Percentiles rank a stretch among this genome's conserved stretches.
phyloP scores from a whole-genome alignment of 345 rosid species.

The Cardamine chenopodiifolia region DNA sequence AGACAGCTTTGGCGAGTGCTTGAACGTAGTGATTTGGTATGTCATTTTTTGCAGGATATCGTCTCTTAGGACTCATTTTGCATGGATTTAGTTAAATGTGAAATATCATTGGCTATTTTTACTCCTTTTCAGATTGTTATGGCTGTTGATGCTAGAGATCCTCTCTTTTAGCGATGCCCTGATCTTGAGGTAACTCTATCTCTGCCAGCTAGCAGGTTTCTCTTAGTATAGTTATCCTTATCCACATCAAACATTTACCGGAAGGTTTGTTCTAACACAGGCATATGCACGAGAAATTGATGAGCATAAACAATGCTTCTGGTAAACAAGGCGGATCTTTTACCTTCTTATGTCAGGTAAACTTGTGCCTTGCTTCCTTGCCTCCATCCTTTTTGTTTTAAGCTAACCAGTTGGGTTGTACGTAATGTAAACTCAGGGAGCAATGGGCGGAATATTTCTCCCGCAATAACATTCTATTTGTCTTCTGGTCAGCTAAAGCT shows the following conservation, averaged over 20 bases:
- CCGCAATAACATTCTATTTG: slow-evolving; percentile 56
- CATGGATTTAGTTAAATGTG: background rate
- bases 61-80: background rate
- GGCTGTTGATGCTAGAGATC: slow-evolving; percentile 98
- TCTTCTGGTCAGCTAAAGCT: slow-evolving; percentile 98
- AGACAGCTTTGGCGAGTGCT: slow-evolving; percentile 98
- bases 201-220: slow-evolving; percentile 24
- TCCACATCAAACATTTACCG: slow-evolving; percentile 5
- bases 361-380: background rate
- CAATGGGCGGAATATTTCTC: slow-evolving; percentile 81
- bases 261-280: slow-evolving; percentile 42
- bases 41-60: slow-evolving; percentile 1
- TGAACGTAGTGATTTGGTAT: slow-evolving; percentile 95
- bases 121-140: slow-evolving; percentile 70
- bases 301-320: slow-evolving; percentile 83
- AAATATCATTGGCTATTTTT: background rate
- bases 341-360: slow-evolving; percentile 75
- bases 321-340: slow-evolving; percentile 93
- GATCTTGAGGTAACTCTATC: slow-evolving; percentile 80
- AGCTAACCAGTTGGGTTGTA: slow-evolving; percentile 23
- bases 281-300: slow-evolving; percentile 81
- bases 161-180: slow-evolving; percentile 84
- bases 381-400: background rate
- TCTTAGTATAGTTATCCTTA: slow-evolving; percentile 2
- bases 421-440: slow-evolving; percentile 51